phyloP scores from a whole-genome alignment of 2,329 filamentous ascomycete genomes.

The Monilinia vaccinii-corymbosi region DNA sequence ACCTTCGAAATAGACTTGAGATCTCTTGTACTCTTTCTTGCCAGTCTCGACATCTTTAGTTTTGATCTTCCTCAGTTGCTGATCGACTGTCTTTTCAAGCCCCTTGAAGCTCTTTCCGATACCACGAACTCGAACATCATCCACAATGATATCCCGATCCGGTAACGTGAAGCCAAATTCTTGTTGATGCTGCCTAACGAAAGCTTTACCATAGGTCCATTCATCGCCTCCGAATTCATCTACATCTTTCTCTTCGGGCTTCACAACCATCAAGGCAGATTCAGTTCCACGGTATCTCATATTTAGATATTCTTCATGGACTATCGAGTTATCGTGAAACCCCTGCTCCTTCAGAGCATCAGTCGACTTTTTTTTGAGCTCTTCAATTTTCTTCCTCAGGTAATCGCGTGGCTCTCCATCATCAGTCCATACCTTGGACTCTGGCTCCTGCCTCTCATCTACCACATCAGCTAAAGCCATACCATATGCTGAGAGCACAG shows the following conservation, averaged over 20 bases:
- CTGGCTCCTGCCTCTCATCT: conserved; percentile 77
- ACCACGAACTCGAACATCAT: conserved; percentile 79
- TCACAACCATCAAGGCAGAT: conserved; percentile 82
- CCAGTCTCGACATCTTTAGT: conserved; percentile 35
- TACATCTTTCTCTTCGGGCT: conserved; percentile 55
- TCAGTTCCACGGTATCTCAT: conserved; percentile 89
- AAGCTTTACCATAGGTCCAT: conserved; percentile 78
- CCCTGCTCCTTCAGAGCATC: conserved; percentile 65
- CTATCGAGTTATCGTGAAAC: conserved; percentile 63
- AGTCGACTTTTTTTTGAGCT: conserved; percentile 67
- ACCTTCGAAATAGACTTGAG: conserved; percentile 75
- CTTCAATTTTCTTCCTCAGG: conserved; percentile 65
- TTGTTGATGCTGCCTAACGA: conserved; percentile 78
- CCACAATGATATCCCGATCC: conserved; percentile 79
- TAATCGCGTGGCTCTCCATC: conserved; percentile 48
- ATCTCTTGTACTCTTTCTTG: conserved; percentile 56
- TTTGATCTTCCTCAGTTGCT: conserved; percentile 65
- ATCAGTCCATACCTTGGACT: conserved; percentile 53
- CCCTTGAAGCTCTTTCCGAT: conserved; percentile 83
- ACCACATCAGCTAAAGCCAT: conserved; percentile 93
- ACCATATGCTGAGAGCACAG: conserved; percentile 81
- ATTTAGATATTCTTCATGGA: conserved; percentile 88
- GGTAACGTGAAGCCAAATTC: conserved; percentile 88
- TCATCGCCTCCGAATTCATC: conserved; percentile 54
- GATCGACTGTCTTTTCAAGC: conserved; percentile 71